Conservation (phyloP, 352 stramenopile genomes). For the Pythium aquatile region DNA sequence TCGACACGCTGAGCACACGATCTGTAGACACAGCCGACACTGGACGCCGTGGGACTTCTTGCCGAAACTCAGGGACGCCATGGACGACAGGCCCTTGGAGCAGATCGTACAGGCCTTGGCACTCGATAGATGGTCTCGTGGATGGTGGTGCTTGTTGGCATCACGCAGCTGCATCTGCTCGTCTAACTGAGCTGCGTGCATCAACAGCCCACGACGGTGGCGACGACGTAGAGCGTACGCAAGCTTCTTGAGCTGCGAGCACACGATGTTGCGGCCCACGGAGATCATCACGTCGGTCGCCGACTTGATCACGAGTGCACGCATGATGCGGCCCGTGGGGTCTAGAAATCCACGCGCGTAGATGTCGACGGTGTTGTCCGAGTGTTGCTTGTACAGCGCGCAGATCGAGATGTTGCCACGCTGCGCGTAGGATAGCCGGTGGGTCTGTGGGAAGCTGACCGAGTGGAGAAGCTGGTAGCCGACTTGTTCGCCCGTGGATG, state of each 20-base stretch:
- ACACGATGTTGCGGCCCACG: slow-evolving; percentile 40
- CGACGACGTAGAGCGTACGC: slow-evolving; percentile 26
- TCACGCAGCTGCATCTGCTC: slow-evolving; percentile 14
- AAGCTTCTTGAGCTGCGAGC: slow-evolving; percentile 56
- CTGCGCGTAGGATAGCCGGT: slow-evolving; percentile 34
- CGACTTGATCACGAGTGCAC: slow-evolving; percentile 47
- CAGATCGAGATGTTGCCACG: slow-evolving; percentile 58
- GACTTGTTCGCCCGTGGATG: slow-evolving; percentile 40
- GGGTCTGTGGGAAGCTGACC: slow-evolving; percentile 50
- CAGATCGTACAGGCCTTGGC: slow-evolving; percentile 22
- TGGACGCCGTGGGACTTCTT: slow-evolving; percentile 11
- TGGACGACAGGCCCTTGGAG: slow-evolving; percentile 9
- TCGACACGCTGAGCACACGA: slow-evolving; percentile 18
- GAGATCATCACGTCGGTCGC: slow-evolving; percentile 43
- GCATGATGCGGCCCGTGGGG: slow-evolving; percentile 43
- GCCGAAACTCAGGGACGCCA: slow-evolving; percentile 23
- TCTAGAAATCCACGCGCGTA: slow-evolving; percentile 41
- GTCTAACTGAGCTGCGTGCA: slow-evolving; percentile 8
- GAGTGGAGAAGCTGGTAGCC: slow-evolving; percentile 70
- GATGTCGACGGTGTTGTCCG: slow-evolving; percentile 47
- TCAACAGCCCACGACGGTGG: slow-evolving; percentile 6
- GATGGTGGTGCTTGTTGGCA: slow-evolving; percentile 6
- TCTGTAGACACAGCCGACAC: slow-evolving; percentile 23
- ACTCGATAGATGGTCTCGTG: background rate
- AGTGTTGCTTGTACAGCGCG: slow-evolving; percentile 48